Evolutionary conservation across 2,329 filamentous ascomycete genomes (phyloP), one percentile per base, ranked within the genome.

Genomic region (Fusarium goolgardi): DNA sequence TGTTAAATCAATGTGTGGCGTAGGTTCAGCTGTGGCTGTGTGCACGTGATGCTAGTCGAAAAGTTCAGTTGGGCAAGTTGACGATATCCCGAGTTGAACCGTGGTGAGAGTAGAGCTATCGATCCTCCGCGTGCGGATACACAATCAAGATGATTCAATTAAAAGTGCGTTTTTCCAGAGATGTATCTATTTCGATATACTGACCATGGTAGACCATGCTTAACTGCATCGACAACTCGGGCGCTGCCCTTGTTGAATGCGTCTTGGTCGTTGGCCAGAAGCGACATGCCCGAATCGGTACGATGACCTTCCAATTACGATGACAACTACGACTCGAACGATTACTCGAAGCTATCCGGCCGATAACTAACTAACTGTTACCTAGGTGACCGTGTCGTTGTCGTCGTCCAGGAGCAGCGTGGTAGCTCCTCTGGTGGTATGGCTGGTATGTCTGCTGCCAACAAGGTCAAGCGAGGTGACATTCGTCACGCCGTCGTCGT

Each of bases 141-240:
- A 59, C 54, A 50, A 71, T 62, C 86, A 90, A 81, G 73, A 98
- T 97, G 93, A 96, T 97, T 82, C 93, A 96, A 87, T 82, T 96
- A 86, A 95, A 95, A 90, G 92, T 90, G 71, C 23, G 37, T 6
- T 16, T 16, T 8, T 2, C 18, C 15, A 4, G 11, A 11, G 4
- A 15, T 6, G 1, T 12, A 3, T 3, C 4, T 6, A 3, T 4
- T 1, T 1, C 2, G 1, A 15, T 34, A 6, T 23, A n/a, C 69
- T 75, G 16, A 76, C 52, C 1, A 12, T 32, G 10, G 11, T 73
- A 97, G 96, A 92, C 94, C 78, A 93, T 99, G 88, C 88, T 99
- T 75, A 97, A 96, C 83, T 98, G 96, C 90, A 98, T 99, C 88
- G 96, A 99, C 90, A 99, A 97, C 85, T 98, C 96, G 71, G 96